Evolutionary conservation across 306 rosid genomes (phyloP), one percentile per base, ranked within the genome.

Genomic region (Quercus rubra): DNA sequence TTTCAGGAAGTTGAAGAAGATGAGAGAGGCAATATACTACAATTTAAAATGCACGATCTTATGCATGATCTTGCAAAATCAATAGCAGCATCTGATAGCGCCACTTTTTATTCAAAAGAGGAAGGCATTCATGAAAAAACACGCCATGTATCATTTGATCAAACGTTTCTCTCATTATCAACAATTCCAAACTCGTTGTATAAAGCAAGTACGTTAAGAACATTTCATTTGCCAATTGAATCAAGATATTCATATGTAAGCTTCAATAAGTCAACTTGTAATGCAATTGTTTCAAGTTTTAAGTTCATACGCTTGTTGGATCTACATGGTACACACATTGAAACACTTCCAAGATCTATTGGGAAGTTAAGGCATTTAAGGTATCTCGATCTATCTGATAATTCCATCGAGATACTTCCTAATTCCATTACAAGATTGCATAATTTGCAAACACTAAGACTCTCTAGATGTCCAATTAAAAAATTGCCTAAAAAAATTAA

Each of bases 201-300:
- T 38, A 38, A 38, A 6, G 43, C 43, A 38, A 38, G 10, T 0
- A 6, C 10, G 43, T 6, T 6, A 6, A 38, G 2, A 38, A 38
- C 43, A 38, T 38, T 38, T 49, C 35, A 70, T 58, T 27, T 71
- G 51, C 69, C 30, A 5, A 3, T 2, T 35, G 0, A 35, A 0
- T 35, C 41, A 18, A 0, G 0, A 1, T 17, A 21, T 13, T 0
- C 0, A 0, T 33, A 35, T 35, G 0, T 0, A 35, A 0, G 41
- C 0, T 35, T 18, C 2, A 0, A 0, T 9, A 18, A 20, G 11
- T 19, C 23, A 25, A 61, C 68, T 19, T 61, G 23, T 19, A 3
- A 61, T 19, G 68, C 27, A 23, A 61, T 61, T n/a, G 0, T 61
- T 61, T 19, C 31, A 20, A 19, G 31, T 25, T 19, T 23, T 68